Percentiles rank a stretch among this genome's conserved stretches.
Evolutionary conservation across 192 early-diverging fungal genomes (phyloP).

Genomic region (Funneliformis geosporum): DNA sequence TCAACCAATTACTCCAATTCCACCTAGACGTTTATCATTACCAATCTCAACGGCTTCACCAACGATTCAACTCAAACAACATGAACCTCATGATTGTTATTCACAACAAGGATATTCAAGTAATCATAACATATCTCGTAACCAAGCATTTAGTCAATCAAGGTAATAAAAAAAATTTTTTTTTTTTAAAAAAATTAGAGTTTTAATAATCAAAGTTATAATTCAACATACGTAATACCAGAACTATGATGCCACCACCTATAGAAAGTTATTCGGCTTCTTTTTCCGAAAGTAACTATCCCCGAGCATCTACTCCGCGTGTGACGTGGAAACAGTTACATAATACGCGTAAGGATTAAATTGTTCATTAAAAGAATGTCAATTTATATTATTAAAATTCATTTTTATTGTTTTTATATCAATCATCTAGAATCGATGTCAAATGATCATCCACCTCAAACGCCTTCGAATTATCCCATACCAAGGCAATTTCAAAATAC

Average conservation of each 20-base stretch:
- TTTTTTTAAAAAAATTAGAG: not conserved
- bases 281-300: not conserved
- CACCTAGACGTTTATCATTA: conserved; percentile 10
- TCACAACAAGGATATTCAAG: not conserved
- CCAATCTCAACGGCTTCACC: not conserved
- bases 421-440: not conserved
- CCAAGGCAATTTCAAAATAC: not conserved
- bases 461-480: not conserved
- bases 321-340: conserved; percentile 7
- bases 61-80: not conserved
- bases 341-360: not conserved
- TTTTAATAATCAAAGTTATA: not conserved
- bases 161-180: not conserved
- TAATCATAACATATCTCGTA: not conserved
- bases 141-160: not conserved
- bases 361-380: not conserved
- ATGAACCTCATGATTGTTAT: not conserved
- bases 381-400: not conserved
- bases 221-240: not conserved
- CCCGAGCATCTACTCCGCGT: not conserved
- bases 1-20: conserved; percentile 17
- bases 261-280: not conserved
- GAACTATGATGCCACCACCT: not conserved
- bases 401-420: not conserved
- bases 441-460: not conserved